A percentile compares a stretch with the other conserved stretches of the same genome.
Evolutionary conservation across 2,329 filamentous ascomycete species (phyloP).

Genomic region (Hymenoscyphus salicellus): DNA sequence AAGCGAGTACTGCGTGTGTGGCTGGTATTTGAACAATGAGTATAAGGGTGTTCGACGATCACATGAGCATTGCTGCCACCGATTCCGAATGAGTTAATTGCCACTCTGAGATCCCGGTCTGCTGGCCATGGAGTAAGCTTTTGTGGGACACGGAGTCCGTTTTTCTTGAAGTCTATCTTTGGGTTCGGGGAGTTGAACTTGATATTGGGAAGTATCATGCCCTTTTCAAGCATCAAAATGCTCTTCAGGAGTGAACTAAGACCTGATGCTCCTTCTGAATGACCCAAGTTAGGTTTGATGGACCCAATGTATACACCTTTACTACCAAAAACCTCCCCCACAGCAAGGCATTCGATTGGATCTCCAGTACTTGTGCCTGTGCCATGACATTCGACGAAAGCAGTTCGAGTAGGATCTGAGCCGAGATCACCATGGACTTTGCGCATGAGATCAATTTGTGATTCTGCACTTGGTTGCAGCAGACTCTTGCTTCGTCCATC

Average conservation of each 20-base stretch:
- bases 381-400: conserved; percentile 20
- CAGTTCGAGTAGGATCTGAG: conserved; percentile 9
- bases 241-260: conserved; percentile 23
- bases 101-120: conserved; percentile 10
- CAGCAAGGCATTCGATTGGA: conserved; percentile 20
- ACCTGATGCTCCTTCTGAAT: conserved; percentile 25
- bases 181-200: conserved; percentile 37
- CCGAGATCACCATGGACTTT: conserved; percentile 12
- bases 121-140: conserved; percentile 13
- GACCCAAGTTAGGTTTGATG: conserved; percentile 39
- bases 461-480: conserved; percentile 48
- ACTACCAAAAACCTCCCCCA: conserved; percentile 15
- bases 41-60: not conserved
- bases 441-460: conserved; percentile 38
- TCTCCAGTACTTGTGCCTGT: conserved; percentile 22
- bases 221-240: conserved; percentile 21
- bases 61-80: conserved; percentile 21
- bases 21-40: not conserved
- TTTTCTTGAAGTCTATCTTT: conserved; percentile 12
- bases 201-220: conserved; percentile 25
- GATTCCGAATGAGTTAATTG: conserved; percentile 28
- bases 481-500: conserved; percentile 58
- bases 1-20: not conserved
- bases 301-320: conserved; percentile 23
- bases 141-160: conserved; percentile 5